phyloP scores from a whole-genome alignment of 305 asterid species.

The Plantago lanceolata region DNA sequence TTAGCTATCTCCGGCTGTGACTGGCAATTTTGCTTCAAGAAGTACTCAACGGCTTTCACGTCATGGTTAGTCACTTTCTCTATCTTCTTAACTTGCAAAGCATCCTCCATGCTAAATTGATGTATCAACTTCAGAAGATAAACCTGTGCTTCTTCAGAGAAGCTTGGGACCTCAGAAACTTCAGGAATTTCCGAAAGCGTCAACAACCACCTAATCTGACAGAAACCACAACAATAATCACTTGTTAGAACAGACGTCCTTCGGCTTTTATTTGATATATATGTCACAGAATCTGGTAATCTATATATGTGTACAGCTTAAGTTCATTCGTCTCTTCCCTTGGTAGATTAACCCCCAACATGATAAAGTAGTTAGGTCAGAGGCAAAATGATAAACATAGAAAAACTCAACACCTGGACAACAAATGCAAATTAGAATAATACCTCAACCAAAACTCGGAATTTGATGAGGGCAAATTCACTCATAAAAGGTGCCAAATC shows the following conservation, averaged over 20 bases:
- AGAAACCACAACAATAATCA: background rate
- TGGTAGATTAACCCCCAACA: background rate
- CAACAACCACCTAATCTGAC: slow-evolving; percentile 69
- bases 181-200: slow-evolving; percentile 65
- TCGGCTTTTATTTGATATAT: background rate
- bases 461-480: slow-evolving; percentile 73
- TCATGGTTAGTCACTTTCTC: slow-evolving; percentile 89
- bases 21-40: slow-evolving; percentile 70
- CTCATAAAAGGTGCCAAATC: slow-evolving; percentile 68
- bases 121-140: slow-evolving; percentile 54
- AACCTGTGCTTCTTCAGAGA: slow-evolving; percentile 57
- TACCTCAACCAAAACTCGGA: slow-evolving; percentile 77
- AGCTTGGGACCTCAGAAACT: slow-evolving; percentile 64
- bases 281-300: background rate
- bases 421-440: background rate
- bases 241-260: background rate
- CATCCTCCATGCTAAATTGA: slow-evolving; percentile 57
- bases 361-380: background rate
- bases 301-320: too few relatives aligned
- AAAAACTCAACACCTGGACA: background rate
- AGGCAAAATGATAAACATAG: background rate
- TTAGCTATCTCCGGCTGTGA: slow-evolving; percentile 41
- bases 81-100: slow-evolving; percentile 70
- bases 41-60: slow-evolving; percentile 91
- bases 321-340: background rate